Conservation (phyloP, 345 rosid species). For the Citrus maxima region DNA sequence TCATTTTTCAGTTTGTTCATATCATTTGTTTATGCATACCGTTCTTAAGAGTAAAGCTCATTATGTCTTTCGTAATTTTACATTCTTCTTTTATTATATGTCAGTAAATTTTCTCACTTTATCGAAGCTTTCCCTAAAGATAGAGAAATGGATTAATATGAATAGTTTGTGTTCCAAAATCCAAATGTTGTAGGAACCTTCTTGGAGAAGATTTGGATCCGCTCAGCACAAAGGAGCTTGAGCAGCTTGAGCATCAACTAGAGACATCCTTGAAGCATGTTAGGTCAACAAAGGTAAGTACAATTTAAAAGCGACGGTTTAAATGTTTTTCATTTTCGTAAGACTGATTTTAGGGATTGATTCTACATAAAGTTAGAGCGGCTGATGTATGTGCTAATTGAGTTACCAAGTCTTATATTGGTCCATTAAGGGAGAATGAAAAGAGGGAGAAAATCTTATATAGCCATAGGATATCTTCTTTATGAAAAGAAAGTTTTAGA, state of each 20-base stretch:
- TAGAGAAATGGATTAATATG: no score
- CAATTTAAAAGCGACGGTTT: no score
- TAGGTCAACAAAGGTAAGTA: conserved; percentile 66
- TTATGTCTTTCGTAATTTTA: no score
- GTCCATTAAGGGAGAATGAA: not conserved
- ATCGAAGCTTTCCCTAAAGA: no score
- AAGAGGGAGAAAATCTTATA: no score
- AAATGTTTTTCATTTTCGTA: no score
- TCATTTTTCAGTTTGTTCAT: not conserved
- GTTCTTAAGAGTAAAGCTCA: no score
- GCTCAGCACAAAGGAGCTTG: conserved; percentile 58
- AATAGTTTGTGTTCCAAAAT: not conserved
- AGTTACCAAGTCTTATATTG: not conserved
- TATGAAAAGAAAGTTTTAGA: no score
- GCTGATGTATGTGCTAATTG: not conserved
- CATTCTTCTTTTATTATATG: no score
- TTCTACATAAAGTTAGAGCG: no score
- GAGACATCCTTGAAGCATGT: conserved; percentile 73
- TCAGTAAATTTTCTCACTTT: no score
- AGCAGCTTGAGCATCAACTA: conserved; percentile 71
- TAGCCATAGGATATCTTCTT: no score
- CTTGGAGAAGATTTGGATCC: conserved; percentile 83
- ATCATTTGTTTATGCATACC: not conserved
- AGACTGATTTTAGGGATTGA: not conserved
- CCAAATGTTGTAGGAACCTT: conserved; percentile 52